A percentile compares a stretch with the other conserved stretches of the same genome.
phyloP scores from a whole-genome alignment of 2,329 filamentous ascomycete species.

The Aspergillus fumigatus region DNA sequence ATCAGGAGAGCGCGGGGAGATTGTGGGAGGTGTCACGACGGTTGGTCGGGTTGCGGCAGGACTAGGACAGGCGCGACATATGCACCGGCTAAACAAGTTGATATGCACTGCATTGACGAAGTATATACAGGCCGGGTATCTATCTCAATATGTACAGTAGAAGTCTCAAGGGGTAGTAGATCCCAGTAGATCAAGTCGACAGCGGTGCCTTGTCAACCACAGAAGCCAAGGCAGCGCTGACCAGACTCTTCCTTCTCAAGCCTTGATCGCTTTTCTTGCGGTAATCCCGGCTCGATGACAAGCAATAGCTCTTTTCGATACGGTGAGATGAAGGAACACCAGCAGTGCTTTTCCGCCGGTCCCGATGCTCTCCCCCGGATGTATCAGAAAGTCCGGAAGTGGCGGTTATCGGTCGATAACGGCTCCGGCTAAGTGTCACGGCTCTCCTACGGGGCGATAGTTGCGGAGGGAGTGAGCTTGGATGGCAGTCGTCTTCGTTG shows the following conservation, averaged over 20 bases:
- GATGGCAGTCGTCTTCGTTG: slow-evolving; percentile 34
- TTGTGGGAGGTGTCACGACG: slow-evolving; percentile 47
- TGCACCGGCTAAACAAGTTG: not conserved
- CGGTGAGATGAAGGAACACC: slow-evolving; percentile 23
- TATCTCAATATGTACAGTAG: slow-evolving; percentile 7
- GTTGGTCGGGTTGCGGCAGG: slow-evolving; percentile 29
- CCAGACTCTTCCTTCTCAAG: slow-evolving; percentile 34
- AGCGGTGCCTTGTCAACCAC: slow-evolving; percentile 22
- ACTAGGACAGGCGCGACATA: slow-evolving; percentile 1
- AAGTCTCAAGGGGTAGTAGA: not conserved
- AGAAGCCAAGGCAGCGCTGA: slow-evolving; percentile 36
- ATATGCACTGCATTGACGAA: not conserved
- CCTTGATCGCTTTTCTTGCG: slow-evolving; percentile 35
- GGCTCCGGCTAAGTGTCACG: slow-evolving; percentile 24
- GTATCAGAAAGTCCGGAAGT: not conserved
- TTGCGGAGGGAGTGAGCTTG: slow-evolving; percentile 34
- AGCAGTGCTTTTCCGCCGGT: slow-evolving; percentile 27
- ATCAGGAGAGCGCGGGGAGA: slow-evolving; percentile 33
- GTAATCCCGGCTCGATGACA: slow-evolving; percentile 18
- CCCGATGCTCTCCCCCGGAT: slow-evolving; percentile 6
- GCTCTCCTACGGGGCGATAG: slow-evolving; percentile 29
- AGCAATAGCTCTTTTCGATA: slow-evolving; percentile 31
- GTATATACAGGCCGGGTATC: not conserved
- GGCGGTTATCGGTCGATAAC: slow-evolving; percentile 22
- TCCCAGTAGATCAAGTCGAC: slow-evolving; percentile 2